A percentile compares a stretch with the other conserved stretches of the same genome.
These are phyloP conservation scores for Cyclotella sp. DNA, from an alignment of 108 stramenopile species.

Conservation along the genomic window DNA sequence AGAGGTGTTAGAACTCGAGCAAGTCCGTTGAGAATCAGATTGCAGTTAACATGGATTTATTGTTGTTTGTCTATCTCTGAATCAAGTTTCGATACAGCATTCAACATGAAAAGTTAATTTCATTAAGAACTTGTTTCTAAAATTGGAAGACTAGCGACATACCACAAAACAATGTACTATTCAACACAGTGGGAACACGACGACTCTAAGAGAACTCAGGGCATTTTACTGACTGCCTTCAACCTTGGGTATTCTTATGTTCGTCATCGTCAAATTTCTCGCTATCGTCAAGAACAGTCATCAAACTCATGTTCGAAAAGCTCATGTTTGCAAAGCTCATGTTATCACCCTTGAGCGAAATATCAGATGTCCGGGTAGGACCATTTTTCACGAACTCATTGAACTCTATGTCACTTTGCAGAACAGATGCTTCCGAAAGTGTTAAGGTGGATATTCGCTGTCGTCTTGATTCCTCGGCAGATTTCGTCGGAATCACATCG, in stretches of 20 bases:
- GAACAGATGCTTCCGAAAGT: constrained; percentile 10
- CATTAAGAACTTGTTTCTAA: too few relatives aligned
- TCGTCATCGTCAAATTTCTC: not conserved
- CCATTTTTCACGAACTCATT: constrained; percentile 18
- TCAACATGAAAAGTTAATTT: too few relatives aligned
- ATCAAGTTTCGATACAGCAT: too few relatives aligned
- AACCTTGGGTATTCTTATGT: not conserved
- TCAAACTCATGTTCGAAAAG: constrained; percentile 1
- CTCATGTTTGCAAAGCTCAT: not conserved
- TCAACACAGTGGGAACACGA: too few relatives aligned
- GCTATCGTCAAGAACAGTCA: not conserved
- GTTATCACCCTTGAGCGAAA: not conserved
- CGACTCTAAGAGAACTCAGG: too few relatives aligned
- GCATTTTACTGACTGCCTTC: not conserved
- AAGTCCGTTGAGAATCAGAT: too few relatives aligned
- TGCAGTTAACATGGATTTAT: too few relatives aligned
- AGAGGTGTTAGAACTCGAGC: not conserved
- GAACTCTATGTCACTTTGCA: constrained; percentile 24
- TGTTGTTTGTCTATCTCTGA: too few relatives aligned
- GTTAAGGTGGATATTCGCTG: constrained; percentile 18
- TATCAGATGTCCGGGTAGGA: not conserved
- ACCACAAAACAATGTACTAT: too few relatives aligned
- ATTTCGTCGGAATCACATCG: constrained; percentile 12
- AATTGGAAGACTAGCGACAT: too few relatives aligned
- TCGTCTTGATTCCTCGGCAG: not conserved